A percentile compares a stretch with the other conserved stretches of the same genome.
Conservation (phyloP, 495 filamentous ascomycete genomes). For the Tuber indicum region DNA sequence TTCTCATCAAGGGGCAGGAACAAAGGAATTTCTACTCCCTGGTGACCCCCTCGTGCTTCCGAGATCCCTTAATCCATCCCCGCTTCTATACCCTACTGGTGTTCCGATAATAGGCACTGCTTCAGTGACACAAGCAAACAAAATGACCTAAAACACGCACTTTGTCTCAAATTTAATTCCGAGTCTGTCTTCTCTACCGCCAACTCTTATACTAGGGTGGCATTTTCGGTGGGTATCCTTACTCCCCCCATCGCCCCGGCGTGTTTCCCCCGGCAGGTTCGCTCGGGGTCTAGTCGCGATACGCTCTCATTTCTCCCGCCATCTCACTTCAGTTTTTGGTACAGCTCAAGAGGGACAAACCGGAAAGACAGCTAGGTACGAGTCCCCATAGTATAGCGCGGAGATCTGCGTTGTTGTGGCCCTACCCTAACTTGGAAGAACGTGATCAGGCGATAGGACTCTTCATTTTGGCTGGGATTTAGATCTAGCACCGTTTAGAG, state of each 20-base stretch:
- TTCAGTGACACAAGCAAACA: constrained; percentile 57
- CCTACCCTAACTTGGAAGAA: too few species aligned
- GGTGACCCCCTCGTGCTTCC: constrained; percentile 28
- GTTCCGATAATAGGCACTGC: constrained; percentile 72
- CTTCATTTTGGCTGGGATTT: too few species aligned
- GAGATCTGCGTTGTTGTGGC: too few species aligned
- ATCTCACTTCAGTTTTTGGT: not conserved
- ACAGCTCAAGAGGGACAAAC: too few species aligned
- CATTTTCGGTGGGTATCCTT: constrained; percentile 58
- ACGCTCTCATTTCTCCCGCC: constrained; percentile 26
- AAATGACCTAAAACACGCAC: constrained; percentile 43
- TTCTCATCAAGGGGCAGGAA: too few species aligned
- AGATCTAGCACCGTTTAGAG: too few species aligned
- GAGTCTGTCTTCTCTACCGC: constrained; percentile 71
- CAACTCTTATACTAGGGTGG: constrained; percentile 60
- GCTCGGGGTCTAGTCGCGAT: constrained; percentile 14
- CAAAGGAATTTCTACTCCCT: constrained; percentile 14
- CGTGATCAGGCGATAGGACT: too few species aligned
- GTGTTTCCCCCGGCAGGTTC: constrained; percentile 43
- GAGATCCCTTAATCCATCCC: constrained; percentile 77
- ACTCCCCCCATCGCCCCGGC: constrained; percentile 61
- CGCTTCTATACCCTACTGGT: constrained; percentile 74
- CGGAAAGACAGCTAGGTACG: too few species aligned
- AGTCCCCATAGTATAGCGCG: too few species aligned
- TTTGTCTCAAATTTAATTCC: constrained; percentile 75